Evolutionary conservation across 345 rosid species (phyloP), one percentile per base, ranked within the genome.

Genomic region (Durio zibethinus): DNA sequence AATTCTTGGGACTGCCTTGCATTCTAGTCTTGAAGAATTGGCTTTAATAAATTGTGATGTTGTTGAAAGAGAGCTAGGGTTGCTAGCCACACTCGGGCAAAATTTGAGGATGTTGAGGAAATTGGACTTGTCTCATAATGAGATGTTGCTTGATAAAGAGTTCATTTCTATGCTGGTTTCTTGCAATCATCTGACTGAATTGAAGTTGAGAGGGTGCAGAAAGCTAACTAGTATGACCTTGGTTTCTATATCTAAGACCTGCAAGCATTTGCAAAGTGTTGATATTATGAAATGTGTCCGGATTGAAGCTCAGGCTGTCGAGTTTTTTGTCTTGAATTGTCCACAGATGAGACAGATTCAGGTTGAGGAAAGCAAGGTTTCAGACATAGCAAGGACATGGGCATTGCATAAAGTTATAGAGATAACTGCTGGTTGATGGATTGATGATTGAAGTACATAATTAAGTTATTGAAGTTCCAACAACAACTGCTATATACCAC

Each of bases 51-150:
- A 87, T 61, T 94, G 98, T 45, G 93, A 91, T 48, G 92, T 91
- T 40, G 88, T 91, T 7, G 95, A 88, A 75, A 86, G 93, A 64
- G 97, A 91, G 70, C 75, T 82, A 0, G 98, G 98, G 56, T 83
- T 94, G 86, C 88, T 94, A 18, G 89, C 94, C 25, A 87, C 94
- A 0, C 77, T 93, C 33, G 98, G 98, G 38, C 98, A 94, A 79
- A 76, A 88, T 78, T 74, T 90, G 83, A 82, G 82, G 78, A 81
- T 68, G 29, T 80, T 93, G 60, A 93, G 82, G 89, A 91, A 82
- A 43, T 62, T 94, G 7, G 94, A 91, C 35, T 68, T 94, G 81
- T 85, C 92, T 61, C 83, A 61, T 36, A 94, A 93, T 60, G 95
- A 91, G 35, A 87, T 80, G 80, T 68, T 94, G 87, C 69, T 77